A percentile compares a stretch with the other conserved stretches of the same genome.
phyloP scores from a whole-genome alignment of 2,329 filamentous ascomycete genomes.

The Phaeophleospora eucalypticola region DNA sequence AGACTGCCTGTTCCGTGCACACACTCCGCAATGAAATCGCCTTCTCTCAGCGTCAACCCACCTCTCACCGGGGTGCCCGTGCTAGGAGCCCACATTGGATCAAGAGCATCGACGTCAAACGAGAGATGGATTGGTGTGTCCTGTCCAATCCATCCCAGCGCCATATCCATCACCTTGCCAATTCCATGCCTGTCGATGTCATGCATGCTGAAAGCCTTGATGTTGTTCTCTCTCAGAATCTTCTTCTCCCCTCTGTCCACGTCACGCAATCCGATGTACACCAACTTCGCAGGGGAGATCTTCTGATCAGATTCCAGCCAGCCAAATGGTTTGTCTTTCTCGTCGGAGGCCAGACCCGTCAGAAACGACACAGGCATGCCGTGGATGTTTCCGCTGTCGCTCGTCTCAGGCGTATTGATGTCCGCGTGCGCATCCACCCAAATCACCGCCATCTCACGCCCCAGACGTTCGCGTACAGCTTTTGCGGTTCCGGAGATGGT shows the following conservation, averaged over 20 bases:
- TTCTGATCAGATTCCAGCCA: constrained; percentile 75
- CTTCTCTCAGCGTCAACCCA: constrained; percentile 87
- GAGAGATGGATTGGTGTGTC: constrained; percentile 96
- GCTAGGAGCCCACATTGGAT: constrained; percentile 93
- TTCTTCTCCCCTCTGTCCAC: constrained; percentile 93
- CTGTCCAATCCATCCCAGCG: constrained; percentile 87
- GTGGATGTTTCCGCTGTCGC: constrained; percentile 88
- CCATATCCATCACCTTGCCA: constrained; percentile 95
- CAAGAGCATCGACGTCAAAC: constrained; percentile 94
- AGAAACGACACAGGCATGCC: constrained; percentile 96
- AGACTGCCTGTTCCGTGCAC: constrained; percentile 55
- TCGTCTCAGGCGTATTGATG: constrained; percentile 93
- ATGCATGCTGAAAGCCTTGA: constrained; percentile 98
- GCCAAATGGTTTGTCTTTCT: constrained; percentile 76
- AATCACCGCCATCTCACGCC: constrained; percentile 84
- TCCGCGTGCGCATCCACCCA: constrained; percentile 99
- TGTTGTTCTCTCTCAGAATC: constrained; percentile 79
- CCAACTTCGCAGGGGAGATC: constrained; percentile 74
- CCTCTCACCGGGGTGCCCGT: constrained; percentile 94
- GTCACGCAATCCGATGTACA: constrained; percentile 93
- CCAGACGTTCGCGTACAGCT: constrained; percentile 77
- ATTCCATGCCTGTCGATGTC: constrained; percentile 95
- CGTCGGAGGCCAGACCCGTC: constrained; percentile 69
- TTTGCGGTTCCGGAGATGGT: constrained; percentile 83
- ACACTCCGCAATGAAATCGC: constrained; percentile 87